Evolutionary conservation across 345 rosid genomes (phyloP).

Genomic region (Excoecaria cochinchinensis): DNA sequence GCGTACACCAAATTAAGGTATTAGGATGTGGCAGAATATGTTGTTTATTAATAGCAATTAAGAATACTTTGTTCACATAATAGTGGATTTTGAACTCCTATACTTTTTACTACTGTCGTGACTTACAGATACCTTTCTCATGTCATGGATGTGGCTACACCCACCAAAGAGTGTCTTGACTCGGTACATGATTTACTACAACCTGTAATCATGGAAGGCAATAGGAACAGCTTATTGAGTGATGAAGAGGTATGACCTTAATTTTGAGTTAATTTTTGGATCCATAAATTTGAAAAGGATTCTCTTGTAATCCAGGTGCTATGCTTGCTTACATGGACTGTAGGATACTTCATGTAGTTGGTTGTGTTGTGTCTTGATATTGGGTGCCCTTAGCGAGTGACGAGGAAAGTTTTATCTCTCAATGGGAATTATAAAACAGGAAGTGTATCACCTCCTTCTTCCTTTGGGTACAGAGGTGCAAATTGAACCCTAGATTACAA

Average conservation of each 20-base stretch:
- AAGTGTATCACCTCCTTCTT: neutral
- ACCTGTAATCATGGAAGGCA: conserved; percentile 25
- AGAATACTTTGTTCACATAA: too few species aligned
- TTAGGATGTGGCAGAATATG: too few species aligned
- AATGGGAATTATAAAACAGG: neutral
- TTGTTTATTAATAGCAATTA: too few species aligned
- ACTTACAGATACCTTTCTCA: conserved; percentile 24
- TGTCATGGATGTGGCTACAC: conserved; percentile 33
- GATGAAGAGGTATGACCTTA: too few species aligned
- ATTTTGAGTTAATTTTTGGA: too few species aligned
- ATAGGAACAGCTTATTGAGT: conserved; percentile 24
- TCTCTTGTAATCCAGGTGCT: too few species aligned
- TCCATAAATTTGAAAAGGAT: too few species aligned
- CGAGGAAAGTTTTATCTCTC: neutral
- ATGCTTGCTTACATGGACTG: neutral
- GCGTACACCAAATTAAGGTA: too few species aligned
- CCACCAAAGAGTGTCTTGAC: conserved; percentile 29
- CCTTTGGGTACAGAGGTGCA: neutral
- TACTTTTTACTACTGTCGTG: too few species aligned
- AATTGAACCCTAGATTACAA: neutral
- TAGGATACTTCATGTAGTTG: neutral
- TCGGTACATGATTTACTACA: conserved; percentile 18
- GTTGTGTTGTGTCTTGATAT: too few species aligned
- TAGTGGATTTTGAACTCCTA: too few species aligned
- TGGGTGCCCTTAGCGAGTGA: neutral